Conservation (phyloP, 495 filamentous ascomycete genomes). For the Aspergillus haitiensis region DNA sequence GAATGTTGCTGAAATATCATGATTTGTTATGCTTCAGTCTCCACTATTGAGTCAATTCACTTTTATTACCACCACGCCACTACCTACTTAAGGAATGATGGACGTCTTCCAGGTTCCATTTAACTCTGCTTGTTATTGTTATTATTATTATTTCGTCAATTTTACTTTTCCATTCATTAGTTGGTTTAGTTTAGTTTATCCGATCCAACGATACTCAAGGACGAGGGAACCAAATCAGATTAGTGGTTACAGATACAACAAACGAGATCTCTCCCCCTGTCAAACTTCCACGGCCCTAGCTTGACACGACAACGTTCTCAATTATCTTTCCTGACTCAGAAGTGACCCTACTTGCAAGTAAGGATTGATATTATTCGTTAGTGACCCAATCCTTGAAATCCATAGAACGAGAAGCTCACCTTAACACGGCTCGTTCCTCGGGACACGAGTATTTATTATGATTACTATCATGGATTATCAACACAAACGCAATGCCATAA, state of each 20-base stretch:
- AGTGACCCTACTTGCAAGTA: neutral
- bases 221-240: too few species aligned
- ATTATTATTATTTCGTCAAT: neutral
- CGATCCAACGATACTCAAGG: neutral
- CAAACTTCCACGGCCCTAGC: conserved; percentile 1
- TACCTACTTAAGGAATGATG: neutral
- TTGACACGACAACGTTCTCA: neutral
- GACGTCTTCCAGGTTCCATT: neutral
- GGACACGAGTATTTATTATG: conserved; percentile 10
- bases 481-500: neutral
- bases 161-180: neutral
- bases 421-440: conserved; percentile 20
- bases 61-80: neutral
- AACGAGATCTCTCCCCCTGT: neutral
- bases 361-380: conserved; percentile 6
- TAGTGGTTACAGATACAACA: neutral
- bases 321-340: neutral
- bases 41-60: neutral
- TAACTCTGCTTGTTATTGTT: neutral
- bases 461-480: conserved; percentile 11
- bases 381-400: conserved; percentile 3
- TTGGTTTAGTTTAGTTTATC: neutral
- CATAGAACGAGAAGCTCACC: neutral
- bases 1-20: neutral
- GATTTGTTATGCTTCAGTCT: conserved; percentile 3